Base-by-base conservation (phyloP, 208 protist genomes). In the Borovskyia barvae region DNA sequence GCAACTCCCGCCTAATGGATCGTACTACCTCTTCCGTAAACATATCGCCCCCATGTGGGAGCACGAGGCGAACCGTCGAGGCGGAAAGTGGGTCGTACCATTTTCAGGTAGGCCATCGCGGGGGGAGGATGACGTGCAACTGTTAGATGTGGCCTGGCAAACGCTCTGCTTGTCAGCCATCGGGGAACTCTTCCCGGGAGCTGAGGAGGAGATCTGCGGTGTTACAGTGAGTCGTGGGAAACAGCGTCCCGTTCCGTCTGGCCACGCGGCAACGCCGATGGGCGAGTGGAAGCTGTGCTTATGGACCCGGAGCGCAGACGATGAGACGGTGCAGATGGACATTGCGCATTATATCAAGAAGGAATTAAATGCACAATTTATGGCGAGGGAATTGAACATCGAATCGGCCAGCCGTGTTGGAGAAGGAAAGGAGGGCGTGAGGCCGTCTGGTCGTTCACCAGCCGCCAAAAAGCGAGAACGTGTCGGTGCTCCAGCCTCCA, bases 1-100 rank as follows among this genome's bases (percentile, higher is more conserved):
- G 3, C 77, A 83, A 49, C 75, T 96, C 12, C 79, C 87, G 1
- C 66, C 75, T 3, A 85, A 80, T 40, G 71, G 70, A 43, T 87
- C 81, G 1, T 97, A 93, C 65, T 92, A 95, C 47, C 67, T 97
- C 20, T 92, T 97, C 49, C 84, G 85, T 63, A 81, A 90, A 32
- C 72, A 92, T 72, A 92, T 97, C 46, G 79, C 85, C 7, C 91
- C 91, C 17, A 92, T 94, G 82, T 97, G 91, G 88, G 91, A 97
- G 54, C 86, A 95, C 54, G 86, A 92, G 72, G 87, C 87, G 35
- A 94, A 95, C 66, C 79, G 87, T 5, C 77, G 86, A 0, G 88
- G 91, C 2, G 91, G 91, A 0, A 85, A 90, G 62, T 96, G 90
- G 90, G 73, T 94, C 9, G 51, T 88, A 14, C 46, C 75, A 15